phyloP scores from a whole-genome alignment of 805 yeast genomes.

The Candida sithepensis region DNA sequence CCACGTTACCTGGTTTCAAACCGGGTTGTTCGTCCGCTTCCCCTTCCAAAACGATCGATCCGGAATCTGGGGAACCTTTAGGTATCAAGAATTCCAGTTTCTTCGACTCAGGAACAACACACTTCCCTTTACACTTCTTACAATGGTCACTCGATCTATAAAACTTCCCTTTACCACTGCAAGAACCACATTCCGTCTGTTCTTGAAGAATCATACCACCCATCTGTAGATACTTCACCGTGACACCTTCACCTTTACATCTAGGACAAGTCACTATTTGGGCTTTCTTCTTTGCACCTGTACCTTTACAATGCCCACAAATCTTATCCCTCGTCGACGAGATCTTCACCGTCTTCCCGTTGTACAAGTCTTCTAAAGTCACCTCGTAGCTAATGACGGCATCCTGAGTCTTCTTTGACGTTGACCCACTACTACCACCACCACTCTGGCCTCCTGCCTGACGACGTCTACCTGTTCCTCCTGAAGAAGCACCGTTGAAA shows the following conservation, averaged over 20 bases:
- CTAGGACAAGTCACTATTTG: constrained; percentile 50
- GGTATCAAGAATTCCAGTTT: constrained; percentile 73
- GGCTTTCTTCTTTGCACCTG: constrained; percentile 67
- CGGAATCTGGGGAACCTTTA: constrained; percentile 65
- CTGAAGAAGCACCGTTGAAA: constrained; percentile 37
- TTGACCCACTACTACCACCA: too few species aligned
- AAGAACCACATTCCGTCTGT: constrained; percentile 56
- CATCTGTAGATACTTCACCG: constrained; percentile 55
- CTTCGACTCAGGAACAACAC: constrained; percentile 60
- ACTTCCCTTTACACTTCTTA: constrained; percentile 67
- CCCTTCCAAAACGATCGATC: constrained; percentile 54
- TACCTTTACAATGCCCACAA: constrained; percentile 72
- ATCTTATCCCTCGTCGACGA: constrained; percentile 67
- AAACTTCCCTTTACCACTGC: constrained; percentile 67
- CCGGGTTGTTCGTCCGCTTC: constrained; percentile 81
- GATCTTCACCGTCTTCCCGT: constrained; percentile 76
- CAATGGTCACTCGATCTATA: constrained; percentile 68
- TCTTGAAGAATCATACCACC: constrained; percentile 73
- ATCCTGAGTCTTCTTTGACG: constrained; percentile 64
- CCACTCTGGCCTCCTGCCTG: constrained; percentile 11
- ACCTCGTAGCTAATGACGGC: constrained; percentile 65
- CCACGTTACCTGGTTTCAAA: constrained; percentile 71
- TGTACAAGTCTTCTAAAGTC: constrained; percentile 68
- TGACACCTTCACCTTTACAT: constrained; percentile 73
- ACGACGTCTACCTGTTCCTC: constrained; percentile 19